Base-by-base conservation (phyloP, 2,329 filamentous ascomycete genomes). In the Fusarium sp. region DNA sequence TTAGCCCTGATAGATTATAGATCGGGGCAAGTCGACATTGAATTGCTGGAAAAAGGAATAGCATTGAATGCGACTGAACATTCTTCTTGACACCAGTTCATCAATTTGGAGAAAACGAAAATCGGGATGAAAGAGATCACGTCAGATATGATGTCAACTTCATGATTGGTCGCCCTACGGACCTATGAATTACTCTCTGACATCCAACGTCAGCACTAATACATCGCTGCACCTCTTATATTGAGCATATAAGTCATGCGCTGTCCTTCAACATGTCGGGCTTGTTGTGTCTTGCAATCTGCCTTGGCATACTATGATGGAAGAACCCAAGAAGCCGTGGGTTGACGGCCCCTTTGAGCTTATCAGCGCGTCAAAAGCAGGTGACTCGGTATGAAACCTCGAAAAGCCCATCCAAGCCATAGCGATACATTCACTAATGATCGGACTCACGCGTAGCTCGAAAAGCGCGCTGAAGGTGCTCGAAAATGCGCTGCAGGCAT, bases 271-370 rank as follows among this genome's bases (percentile, higher is more conserved):
- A 7, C 22, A 22, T 26, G 3, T 3, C 1, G 0, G 7, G 7
- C 35, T n/a, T 2, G 3, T 10, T 28, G 10, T 10, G n/a, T 5
- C 6, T 3, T 26, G 13, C 8, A 6, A 7, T 18, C 13, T 3
- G 14, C 13, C 4, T 4, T 6, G 24, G 2, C 51, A 13, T n/a
- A 4, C 9, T 1, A 26, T 1, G 0, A 77, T 77, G 75, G 62
- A 50, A 17, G 53, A 11, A 1, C 26, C 58, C 3, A 80, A 79
- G 53, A 69, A 41, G 10, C 72, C 70, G 8, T 83, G 81, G 81
- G 81, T 78, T 8, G 80, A 83, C 24, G 77, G 77, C n/a, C 81
- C 81, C 1, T 82, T 81, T 45, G 62, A 76, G 30, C 76, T 83
- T 50, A 79, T 83, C 47, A 70, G 75, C 26, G 63, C 74, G 20